Evolutionary conservation across 441 rosid genomes (phyloP).

Genomic region (Erodium chrysanthum): DNA sequence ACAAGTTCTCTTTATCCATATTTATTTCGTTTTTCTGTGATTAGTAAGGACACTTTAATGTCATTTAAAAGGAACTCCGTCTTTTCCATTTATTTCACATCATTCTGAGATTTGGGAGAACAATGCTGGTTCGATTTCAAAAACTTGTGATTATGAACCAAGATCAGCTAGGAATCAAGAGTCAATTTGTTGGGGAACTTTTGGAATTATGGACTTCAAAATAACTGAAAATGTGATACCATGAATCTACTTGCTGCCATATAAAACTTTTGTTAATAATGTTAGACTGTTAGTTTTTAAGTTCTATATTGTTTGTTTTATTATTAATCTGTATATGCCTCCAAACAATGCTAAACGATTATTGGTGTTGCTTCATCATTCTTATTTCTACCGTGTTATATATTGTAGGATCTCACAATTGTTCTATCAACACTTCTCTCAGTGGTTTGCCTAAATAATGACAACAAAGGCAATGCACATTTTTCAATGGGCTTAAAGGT

Average conservation of each 20-base stretch:
- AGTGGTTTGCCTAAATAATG: slow-evolving; percentile 54
- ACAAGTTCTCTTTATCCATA: not conserved
- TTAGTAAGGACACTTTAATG: not conserved
- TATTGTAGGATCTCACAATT: slow-evolving; percentile 64
- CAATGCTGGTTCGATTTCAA: slow-evolving; percentile 1
- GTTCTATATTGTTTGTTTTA: slow-evolving; percentile 3
- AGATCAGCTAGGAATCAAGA: not conserved
- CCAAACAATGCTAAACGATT: not conserved
- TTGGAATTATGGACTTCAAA: not conserved
- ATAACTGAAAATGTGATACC: slow-evolving; percentile 1
- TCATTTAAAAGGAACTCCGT: not conserved
- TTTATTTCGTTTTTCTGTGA: not conserved
- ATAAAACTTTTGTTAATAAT: not conserved
- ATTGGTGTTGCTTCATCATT: slow-evolving; percentile 6
- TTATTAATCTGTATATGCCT: slow-evolving; percentile 1
- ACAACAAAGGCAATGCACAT: slow-evolving; percentile 46
- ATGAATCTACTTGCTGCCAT: not conserved
- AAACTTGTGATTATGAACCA: not conserved
- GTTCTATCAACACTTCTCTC: slow-evolving; percentile 86
- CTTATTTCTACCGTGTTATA: slow-evolving; percentile 5
- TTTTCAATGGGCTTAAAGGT: slow-evolving; percentile 82
- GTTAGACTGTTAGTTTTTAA: not conserved
- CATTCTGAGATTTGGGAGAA: not conserved
- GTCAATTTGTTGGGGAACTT: not conserved
- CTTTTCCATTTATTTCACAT: slow-evolving; percentile 3